Evolutionary conservation across 192 early-diverging fungal species (phyloP).

Genomic region (Podochytrium sp.): DNA sequence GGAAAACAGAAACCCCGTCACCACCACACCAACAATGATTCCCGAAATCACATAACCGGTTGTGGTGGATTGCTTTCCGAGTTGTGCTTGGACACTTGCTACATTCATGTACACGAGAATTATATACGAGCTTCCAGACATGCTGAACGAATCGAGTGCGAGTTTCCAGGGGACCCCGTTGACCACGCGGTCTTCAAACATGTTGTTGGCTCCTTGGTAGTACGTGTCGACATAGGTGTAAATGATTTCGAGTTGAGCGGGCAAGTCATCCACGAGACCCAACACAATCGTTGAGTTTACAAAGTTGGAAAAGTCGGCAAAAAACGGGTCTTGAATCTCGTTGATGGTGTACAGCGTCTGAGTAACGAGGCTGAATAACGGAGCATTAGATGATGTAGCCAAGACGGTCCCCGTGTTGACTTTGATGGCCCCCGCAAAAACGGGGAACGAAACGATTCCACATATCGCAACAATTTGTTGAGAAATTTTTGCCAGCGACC

Average conservation of each 20-base stretch:
- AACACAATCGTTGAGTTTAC: background rate
- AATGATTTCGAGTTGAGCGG: background rate
- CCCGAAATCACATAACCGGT: conserved; percentile 26
- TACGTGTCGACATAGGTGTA: background rate
- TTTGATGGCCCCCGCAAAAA: too few species aligned
- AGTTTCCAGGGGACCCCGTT: background rate
- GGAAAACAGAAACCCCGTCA: conserved; percentile 6
- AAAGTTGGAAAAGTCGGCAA: background rate
- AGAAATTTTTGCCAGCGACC: too few species aligned
- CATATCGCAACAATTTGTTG: too few species aligned
- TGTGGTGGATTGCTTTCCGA: background rate
- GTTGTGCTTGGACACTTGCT: background rate
- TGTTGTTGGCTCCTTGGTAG: background rate
- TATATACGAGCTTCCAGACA: background rate
- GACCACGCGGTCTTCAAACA: background rate
- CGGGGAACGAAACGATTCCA: too few species aligned
- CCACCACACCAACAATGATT: conserved; percentile 7
- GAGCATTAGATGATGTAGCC: too few species aligned
- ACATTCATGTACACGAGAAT: conserved; percentile 10
- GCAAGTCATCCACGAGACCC: background rate
- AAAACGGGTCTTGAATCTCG: background rate
- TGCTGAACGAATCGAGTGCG: background rate
- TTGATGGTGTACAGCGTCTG: background rate
- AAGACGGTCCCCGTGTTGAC: too few species aligned
- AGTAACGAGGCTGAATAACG: background rate